These are phyloP conservation scores for Teratosphaeria gauchensis DNA, from an alignment of 2,329 filamentous ascomycete genomes.

Conservation along the genomic window DNA sequence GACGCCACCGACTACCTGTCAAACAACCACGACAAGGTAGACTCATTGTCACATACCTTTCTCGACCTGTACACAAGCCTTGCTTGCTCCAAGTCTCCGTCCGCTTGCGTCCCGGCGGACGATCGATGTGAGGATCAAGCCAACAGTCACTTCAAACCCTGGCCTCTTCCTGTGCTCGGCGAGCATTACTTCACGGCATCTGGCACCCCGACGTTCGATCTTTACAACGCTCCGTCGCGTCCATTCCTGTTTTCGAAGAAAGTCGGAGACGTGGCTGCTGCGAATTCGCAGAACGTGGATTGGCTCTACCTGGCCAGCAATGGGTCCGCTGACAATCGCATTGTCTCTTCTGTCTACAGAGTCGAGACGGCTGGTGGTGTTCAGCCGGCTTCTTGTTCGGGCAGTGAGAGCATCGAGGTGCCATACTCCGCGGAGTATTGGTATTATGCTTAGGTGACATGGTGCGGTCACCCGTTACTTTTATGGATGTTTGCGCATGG, in stretches of 20 bases:
- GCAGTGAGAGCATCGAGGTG: constrained; percentile 26
- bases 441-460: constrained; percentile 28
- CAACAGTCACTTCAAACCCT: not conserved
- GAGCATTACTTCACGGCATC: constrained; percentile 56
- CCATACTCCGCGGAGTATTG: constrained; percentile 40
- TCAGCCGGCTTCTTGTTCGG: constrained; percentile 31
- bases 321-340: constrained; percentile 24
- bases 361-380: constrained; percentile 40
- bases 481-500: not conserved
- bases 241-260: constrained; percentile 40
- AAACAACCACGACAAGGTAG: not conserved
- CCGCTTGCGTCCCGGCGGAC: not conserved
- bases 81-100: constrained; percentile 2
- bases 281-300: constrained; percentile 34
- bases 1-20: constrained; percentile 23
- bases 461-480: not conserved
- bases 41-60: not conserved
- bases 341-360: constrained; percentile 38
- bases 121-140: constrained; percentile 3
- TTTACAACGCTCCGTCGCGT: constrained; percentile 30
- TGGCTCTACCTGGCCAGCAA: constrained; percentile 39
- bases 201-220: constrained; percentile 51
- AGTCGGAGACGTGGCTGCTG: constrained; percentile 42
- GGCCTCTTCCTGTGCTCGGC: constrained; percentile 29
- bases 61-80: not conserved